phyloP scores from a whole-genome alignment of 768 basidiomycete species.

The Favolaschia claudopus region DNA sequence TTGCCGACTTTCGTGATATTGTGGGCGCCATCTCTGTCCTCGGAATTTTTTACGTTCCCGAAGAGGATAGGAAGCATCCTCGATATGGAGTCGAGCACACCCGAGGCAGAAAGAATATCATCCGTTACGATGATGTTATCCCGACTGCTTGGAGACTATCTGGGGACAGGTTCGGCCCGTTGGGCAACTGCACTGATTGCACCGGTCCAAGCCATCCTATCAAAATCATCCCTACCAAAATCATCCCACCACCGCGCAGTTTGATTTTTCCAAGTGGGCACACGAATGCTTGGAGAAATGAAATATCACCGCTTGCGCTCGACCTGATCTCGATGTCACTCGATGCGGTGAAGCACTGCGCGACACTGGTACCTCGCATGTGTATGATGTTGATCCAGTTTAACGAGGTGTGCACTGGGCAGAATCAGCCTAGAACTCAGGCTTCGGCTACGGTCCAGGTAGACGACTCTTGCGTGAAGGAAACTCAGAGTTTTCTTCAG shows the following conservation, averaged over 20 bases:
- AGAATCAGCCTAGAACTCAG: neutral
- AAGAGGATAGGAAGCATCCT: neutral
- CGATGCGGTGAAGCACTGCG: neutral
- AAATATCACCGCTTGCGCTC: neutral
- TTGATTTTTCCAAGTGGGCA: neutral
- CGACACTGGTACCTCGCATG: neutral
- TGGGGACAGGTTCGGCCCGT: neutral
- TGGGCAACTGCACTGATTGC: neutral
- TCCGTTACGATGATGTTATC: neutral
- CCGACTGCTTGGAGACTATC: neutral
- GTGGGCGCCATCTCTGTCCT: neutral
- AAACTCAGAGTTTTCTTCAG: neutral
- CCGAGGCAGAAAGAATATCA: constrained; percentile 5
- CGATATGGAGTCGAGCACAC: constrained; percentile 1
- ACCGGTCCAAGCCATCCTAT: neutral
- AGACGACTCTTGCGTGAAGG: neutral
- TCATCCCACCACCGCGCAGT: neutral
- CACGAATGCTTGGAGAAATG: neutral
- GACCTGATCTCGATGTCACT: neutral
- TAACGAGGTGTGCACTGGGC: neutral
- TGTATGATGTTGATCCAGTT: neutral
- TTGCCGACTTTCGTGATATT: neutral
- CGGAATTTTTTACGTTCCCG: neutral
- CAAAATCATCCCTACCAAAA: neutral
- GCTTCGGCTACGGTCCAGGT: neutral